These are phyloP conservation scores for Solanum piurae DNA, from an alignment of 257 asterid genomes.

Conservation along the genomic window DNA sequence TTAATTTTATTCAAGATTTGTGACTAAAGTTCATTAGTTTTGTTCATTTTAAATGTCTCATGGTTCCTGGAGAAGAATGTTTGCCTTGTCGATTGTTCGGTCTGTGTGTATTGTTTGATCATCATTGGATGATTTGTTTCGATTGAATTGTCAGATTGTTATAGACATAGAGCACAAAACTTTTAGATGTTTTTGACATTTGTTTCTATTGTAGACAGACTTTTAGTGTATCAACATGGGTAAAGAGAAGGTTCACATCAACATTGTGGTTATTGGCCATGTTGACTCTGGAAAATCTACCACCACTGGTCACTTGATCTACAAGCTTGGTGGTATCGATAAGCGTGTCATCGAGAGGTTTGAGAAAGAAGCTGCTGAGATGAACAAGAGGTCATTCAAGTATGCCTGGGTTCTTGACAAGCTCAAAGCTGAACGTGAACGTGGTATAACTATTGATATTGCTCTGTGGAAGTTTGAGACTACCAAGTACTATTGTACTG, in stretches of 20 bases:
- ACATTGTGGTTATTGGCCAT: constrained; percentile 46
- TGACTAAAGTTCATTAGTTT: not conserved
- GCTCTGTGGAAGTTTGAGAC: constrained; percentile 92
- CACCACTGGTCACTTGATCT: constrained; percentile 49
- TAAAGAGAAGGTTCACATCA: constrained; percentile 32
- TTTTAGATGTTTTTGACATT: not conserved
- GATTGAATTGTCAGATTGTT: not conserved
- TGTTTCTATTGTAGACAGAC: not conserved
- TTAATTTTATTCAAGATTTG: not conserved
- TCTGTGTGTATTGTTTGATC: not conserved
- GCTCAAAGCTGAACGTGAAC: constrained; percentile 88
- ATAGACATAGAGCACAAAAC: not conserved
- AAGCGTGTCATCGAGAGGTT: constrained; percentile 83
- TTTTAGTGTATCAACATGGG: constrained; percentile 10
- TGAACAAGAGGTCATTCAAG: constrained; percentile 87
- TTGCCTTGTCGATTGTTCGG: not conserved
- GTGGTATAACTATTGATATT: constrained; percentile 79
- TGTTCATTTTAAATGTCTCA: not conserved
- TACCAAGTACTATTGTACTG: constrained; percentile 81
- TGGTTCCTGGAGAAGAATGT: not conserved
- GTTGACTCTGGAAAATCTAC: constrained; percentile 45
- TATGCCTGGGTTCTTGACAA: constrained; percentile 89
- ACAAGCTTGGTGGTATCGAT: constrained; percentile 83
- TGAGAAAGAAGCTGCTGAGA: constrained; percentile 86
- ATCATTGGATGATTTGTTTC: not conserved